These are phyloP conservation scores for Cinchona pubescens DNA, from an alignment of 257 asterid species.

Conservation along the genomic window DNA sequence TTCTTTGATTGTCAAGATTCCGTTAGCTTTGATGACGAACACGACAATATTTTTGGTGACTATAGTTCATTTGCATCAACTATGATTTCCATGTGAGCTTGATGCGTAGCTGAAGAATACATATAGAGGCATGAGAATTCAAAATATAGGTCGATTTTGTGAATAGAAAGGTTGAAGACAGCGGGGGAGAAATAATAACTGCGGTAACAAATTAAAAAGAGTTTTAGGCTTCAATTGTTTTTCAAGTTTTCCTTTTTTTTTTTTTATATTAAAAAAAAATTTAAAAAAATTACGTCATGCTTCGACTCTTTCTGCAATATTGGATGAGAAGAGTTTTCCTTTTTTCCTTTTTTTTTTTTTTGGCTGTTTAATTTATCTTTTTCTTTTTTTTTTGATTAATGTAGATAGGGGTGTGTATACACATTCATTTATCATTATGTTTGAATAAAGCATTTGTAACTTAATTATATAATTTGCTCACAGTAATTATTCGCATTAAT, in stretches of 20 bases:
- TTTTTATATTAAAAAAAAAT: too few species aligned
- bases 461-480: too few species aligned
- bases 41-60: constrained; percentile 61
- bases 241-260: background rate
- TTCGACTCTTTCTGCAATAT: constrained; percentile 4
- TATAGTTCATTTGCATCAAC: constrained; percentile 48
- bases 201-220: background rate
- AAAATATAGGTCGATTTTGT: constrained; percentile 1
- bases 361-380: too few species aligned
- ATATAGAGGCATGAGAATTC: background rate
- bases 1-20: constrained; percentile 78
- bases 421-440: constrained; percentile 11
- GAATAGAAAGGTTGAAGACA: constrained; percentile 14
- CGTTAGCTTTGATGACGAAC: constrained; percentile 54
- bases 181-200: background rate
- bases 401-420: constrained; percentile 7
- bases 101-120: constrained; percentile 29
- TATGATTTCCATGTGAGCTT: constrained; percentile 62
- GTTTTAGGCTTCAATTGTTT: constrained; percentile 13
- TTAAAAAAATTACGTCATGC: background rate
- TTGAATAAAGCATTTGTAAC: background rate
- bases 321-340: background rate
- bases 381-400: background rate
- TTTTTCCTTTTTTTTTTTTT: background rate
- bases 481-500: background rate